These are phyloP conservation scores for Chionographis japonica DNA, from an alignment of 106 monocot genomes.

Conservation along the genomic window DNA sequence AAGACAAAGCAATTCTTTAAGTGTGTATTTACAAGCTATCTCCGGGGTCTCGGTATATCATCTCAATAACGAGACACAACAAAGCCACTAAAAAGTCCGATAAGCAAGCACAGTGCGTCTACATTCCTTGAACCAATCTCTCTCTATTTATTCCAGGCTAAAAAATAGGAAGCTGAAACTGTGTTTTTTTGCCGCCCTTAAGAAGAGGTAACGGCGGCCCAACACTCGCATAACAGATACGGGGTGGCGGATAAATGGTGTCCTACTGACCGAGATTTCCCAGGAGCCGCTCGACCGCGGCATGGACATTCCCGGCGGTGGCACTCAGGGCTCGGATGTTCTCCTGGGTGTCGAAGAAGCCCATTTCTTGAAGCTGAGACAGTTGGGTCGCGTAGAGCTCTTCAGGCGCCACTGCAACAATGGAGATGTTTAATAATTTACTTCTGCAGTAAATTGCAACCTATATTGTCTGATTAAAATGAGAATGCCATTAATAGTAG, in stretches of 20 bases:
- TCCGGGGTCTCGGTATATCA: no score
- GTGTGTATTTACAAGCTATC: no score
- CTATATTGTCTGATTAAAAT: background rate
- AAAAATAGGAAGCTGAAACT: no score
- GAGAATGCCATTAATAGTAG: background rate
- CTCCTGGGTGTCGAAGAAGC: slow-evolving; percentile 92
- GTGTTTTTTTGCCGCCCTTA: no score
- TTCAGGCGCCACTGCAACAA: slow-evolving; percentile 77
- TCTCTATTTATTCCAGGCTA: no score
- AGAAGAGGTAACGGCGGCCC: no score
- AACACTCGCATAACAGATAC: no score
- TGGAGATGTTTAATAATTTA: background rate
- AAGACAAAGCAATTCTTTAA: no score
- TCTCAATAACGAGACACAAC: no score
- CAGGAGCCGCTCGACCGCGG: slow-evolving; percentile 84
- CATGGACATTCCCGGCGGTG: slow-evolving; percentile 83
- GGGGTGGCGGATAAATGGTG: background rate
- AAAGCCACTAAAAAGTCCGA: no score
- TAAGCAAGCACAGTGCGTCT: no score
- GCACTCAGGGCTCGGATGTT: slow-evolving; percentile 81
- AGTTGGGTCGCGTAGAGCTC: slow-evolving; percentile 84
- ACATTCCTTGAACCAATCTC: no score
- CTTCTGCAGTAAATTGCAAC: background rate
- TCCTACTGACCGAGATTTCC: slow-evolving; percentile 67
- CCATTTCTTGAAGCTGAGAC: slow-evolving; percentile 95